Evolutionary conservation across 352 stramenopile genomes (phyloP).

Genomic region (Poterioochromonas sp.): DNA sequence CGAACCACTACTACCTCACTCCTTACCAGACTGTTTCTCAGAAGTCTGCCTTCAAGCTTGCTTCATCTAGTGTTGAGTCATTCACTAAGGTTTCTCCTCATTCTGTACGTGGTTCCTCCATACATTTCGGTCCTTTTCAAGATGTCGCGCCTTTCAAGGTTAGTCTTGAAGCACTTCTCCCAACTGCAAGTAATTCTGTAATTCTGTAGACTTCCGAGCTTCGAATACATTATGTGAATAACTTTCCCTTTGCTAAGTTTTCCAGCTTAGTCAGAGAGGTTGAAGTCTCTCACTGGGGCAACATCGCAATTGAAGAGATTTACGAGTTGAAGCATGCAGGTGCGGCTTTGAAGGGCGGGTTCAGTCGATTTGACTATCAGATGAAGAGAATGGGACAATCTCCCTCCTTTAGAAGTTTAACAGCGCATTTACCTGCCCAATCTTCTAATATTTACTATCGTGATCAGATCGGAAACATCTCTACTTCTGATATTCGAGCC

Average conservation of each 20-base stretch:
- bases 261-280: constrained; percentile 68
- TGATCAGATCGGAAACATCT: constrained; percentile 77
- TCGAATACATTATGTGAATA: constrained; percentile 68
- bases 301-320: constrained; percentile 70
- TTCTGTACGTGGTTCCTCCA: constrained; percentile 57
- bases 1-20: constrained; percentile 48
- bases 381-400: constrained; percentile 51
- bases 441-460: constrained; percentile 76
- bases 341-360: constrained; percentile 65
- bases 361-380: constrained; percentile 71
- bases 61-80: constrained; percentile 59
- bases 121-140: constrained; percentile 67
- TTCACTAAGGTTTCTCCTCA: constrained; percentile 56
- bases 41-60: constrained; percentile 69
- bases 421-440: constrained; percentile 58
- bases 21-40: constrained; percentile 57
- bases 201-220: constrained; percentile 50
- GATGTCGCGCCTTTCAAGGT: constrained; percentile 43
- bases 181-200: not conserved
- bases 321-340: constrained; percentile 71
- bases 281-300: constrained; percentile 76
- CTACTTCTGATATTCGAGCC: constrained; percentile 59
- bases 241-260: constrained; percentile 69
- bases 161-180: not conserved
- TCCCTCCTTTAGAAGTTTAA: constrained; percentile 64